These are phyloP conservation scores for Diplotaxis tenuifolia DNA, from an alignment of 345 rosid genomes.

Conservation along the genomic window DNA sequence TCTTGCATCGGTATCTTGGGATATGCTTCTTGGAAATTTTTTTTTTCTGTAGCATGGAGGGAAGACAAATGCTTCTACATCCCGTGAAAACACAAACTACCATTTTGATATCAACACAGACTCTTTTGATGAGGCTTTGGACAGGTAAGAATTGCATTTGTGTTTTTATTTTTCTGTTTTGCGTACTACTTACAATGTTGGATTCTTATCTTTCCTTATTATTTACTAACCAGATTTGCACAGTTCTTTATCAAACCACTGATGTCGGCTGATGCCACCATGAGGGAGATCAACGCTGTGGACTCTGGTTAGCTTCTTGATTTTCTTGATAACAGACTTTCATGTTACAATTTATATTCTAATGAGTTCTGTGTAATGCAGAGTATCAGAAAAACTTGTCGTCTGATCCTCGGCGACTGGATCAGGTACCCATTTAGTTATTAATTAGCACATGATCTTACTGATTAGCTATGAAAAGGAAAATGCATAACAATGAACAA, in stretches of 20 bases:
- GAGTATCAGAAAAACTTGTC: conserved; percentile 81
- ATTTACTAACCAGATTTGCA: conserved; percentile 54
- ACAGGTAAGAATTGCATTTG: conserved; percentile 42
- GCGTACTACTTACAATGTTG: not conserved
- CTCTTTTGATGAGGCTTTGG: conserved; percentile 81
- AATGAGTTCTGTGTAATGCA: conserved; percentile 36
- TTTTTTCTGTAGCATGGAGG: conserved; percentile 72
- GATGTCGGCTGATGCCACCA: conserved; percentile 90
- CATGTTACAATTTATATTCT: not conserved
- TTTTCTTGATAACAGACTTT: not conserved
- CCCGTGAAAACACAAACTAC: conserved; percentile 65
- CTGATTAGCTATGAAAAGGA: not conserved
- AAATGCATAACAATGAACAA: not conserved
- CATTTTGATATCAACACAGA: conserved; percentile 67
- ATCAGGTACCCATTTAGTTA: conserved; percentile 49
- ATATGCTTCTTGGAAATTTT: not conserved
- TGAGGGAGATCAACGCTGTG: conserved; percentile 85
- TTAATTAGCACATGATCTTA: not conserved
- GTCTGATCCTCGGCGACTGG: conserved; percentile 72
- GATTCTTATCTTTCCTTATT: not conserved
- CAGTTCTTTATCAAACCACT: conserved; percentile 89
- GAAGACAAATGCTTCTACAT: conserved; percentile 69
- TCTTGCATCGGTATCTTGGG: too few relatives aligned
- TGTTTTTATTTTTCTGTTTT: not conserved
- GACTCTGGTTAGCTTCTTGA: conserved; percentile 67